Base-by-base conservation (phyloP, 441 rosid species). In the Adansonia madagascariensis region DNA sequence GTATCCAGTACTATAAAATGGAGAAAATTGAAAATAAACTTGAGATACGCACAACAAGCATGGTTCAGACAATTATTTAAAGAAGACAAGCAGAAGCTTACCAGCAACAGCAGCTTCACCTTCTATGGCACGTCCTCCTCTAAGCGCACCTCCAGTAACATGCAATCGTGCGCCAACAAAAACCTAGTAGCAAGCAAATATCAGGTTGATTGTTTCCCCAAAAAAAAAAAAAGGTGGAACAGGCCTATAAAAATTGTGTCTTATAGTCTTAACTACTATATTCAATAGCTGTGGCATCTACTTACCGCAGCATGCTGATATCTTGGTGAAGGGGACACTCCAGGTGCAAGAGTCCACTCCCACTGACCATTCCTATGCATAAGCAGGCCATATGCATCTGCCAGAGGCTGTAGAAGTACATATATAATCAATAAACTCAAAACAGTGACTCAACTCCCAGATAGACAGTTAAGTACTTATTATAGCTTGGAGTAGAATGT, bases 291-390 rank as follows among this genome's bases (percentile, higher is more conserved):
- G 46, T 41, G 39, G 50, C 7, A 61, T 75, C 68, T 73, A 84
- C 93, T 91, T 84, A 96, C 99, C 85, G 96, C 97, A 20, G 95
- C 94, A 77, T 96, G 99, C 81, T 96, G 92, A 84, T 96, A 96
- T 82, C 99, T 91, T 74, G 97, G 91, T 73, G 99, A 96, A 88
- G 99, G 96, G 85, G 98, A 89, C 74, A 96, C 97, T 50, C 99
- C 99, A 80, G 99, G 99, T 71, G 99, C 98, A 80, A 91, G 92
- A 80, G 98, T 94, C 99, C 99, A 96, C 83, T 96, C 99, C 99
- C 99, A 96, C 80, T 94, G 97, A 79, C 99, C 98, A 87, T 90
- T 96, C 88, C 98, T 91, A 88, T 96, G 98, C 98, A 96, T 90
- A 75, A 96, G 89, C 72, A 96, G 93, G 76, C 99, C 99, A 75